Evolutionary conservation across 2,329 filamentous ascomycete species (phyloP).

Genomic region (Fusarium armeniacum): DNA sequence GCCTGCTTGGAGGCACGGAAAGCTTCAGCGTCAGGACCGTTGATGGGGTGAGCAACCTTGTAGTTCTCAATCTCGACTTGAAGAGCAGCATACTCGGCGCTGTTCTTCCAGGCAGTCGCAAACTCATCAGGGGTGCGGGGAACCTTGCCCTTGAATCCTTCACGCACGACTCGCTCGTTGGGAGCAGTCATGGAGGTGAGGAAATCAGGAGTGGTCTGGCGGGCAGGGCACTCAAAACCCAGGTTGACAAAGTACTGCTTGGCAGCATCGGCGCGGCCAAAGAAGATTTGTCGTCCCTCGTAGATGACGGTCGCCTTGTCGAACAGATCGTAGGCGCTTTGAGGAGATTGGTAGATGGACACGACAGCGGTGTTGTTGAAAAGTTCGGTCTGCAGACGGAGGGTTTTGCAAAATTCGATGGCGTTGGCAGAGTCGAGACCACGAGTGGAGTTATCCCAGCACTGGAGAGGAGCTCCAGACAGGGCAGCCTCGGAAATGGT

Average conservation of each 20-base stretch:
- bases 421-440: constrained; percentile 82
- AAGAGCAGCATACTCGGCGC: constrained; percentile 64
- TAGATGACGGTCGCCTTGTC: constrained; percentile 72
- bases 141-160: constrained; percentile 68
- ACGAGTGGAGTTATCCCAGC: constrained; percentile 80
- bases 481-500: constrained; percentile 73
- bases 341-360: constrained; percentile 80
- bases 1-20: constrained; percentile 69
- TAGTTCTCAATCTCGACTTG: constrained; percentile 69
- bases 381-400: constrained; percentile 76
- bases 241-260: constrained; percentile 75
- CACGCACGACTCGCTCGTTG: constrained; percentile 67
- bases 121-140: constrained; percentile 75
- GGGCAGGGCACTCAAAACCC: constrained; percentile 75
- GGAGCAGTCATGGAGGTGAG: constrained; percentile 77
- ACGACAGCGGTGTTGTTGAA: constrained; percentile 76
- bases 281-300: constrained; percentile 73
- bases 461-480: constrained; percentile 72
- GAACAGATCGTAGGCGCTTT: constrained; percentile 74
- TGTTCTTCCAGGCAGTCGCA: constrained; percentile 70
- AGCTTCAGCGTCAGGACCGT: constrained; percentile 68
- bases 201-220: constrained; percentile 79
- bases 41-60: constrained; percentile 66
- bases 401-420: constrained; percentile 79
- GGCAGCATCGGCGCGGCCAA: constrained; percentile 71